Base-by-base conservation (phyloP, 2,329 filamentous ascomycete genomes). In the Davidsoniella australis region DNA sequence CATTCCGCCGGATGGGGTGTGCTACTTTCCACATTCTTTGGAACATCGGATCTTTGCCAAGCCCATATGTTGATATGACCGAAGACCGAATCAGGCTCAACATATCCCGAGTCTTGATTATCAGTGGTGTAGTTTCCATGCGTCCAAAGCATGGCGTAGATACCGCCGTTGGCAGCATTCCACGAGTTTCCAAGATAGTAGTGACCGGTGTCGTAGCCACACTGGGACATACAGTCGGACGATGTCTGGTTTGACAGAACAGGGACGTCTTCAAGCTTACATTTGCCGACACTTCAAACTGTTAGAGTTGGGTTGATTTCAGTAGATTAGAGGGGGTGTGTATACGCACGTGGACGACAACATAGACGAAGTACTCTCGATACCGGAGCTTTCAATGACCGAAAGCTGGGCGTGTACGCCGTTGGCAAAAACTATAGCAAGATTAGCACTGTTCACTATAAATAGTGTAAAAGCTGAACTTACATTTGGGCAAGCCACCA, bases 141-240 rank as follows among this genome's bases (percentile, higher is more conserved):
- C 45, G 80, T 80, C 83, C 85, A 91, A 57, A 81, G 69, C 56
- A 81, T 73, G 5, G 78, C 80, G 56, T 82, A 85, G 2, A 84
- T 71, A 24, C 80, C 80, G n/a, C 81, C 80, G 1, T 71, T 68
- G 36, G 62, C 72, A 8, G 67, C 67, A 59, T 87, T 86, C 66
- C 87, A 85, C 0, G 69, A 67, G 48, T 76, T 70, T 1, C 80
- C 80, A 54, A 77, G 81, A 4, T 68, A 64, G 1, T 64, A 58
- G 0, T 66, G 26, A 4, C 36, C 33, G 12, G 46, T 45, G 6
- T 24, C 16, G 42, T 49, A 52, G 41, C 37, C 23, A 23, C 46
- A 52, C 7, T 45, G 33, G 7, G 50, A 46, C 17, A 44, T 42
- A 36, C 24, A 52, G 43, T 52, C 41, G 16, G 46, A 20, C 10